phyloP scores from a whole-genome alignment of 768 basidiomycete species.

The Trametes punicea region DNA sequence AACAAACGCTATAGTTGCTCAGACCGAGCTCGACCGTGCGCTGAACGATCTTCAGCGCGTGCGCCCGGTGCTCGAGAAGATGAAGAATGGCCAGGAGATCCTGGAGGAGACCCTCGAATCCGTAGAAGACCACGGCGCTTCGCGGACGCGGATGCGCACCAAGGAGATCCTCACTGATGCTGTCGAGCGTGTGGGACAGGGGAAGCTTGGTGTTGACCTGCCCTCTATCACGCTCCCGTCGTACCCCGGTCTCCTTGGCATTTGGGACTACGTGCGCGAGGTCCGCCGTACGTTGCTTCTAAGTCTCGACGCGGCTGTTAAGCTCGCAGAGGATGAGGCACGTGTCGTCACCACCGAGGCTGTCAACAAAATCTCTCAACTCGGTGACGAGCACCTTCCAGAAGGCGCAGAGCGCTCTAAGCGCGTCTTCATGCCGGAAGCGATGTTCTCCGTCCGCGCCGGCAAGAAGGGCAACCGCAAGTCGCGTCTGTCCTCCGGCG shows the following conservation, averaged over 20 bases:
- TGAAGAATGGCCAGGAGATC: conserved; percentile 67
- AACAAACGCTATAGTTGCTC: conserved; percentile 85
- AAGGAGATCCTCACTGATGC: conserved; percentile 61
- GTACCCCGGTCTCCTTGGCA: conserved; percentile 78
- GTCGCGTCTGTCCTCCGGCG: conserved; percentile 37
- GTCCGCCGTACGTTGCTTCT: conserved; percentile 74
- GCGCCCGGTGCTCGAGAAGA: conserved; percentile 85
- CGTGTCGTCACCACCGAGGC: conserved; percentile 60
- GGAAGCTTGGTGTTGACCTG: conserved; percentile 60
- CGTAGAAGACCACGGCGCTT: conserved; percentile 73
- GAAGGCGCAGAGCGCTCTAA: conserved; percentile 76
- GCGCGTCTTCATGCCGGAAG: conserved; percentile 92
- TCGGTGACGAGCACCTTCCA: conserved; percentile 79
- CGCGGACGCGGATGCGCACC: conserved; percentile 49
- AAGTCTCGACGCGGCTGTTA: conserved; percentile 78
- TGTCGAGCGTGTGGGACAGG: conserved; percentile 72
- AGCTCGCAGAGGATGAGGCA: conserved; percentile 80
- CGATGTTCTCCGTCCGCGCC: conserved; percentile 79
- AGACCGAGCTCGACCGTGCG: conserved; percentile 70
- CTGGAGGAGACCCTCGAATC: conserved; percentile 77
- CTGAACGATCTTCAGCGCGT: conserved; percentile 61
- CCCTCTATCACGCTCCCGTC: conserved; percentile 55
- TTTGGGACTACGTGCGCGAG: conserved; percentile 85
- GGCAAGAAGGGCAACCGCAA: conserved; percentile 32
- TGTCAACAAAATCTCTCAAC: conserved; percentile 59